Evolutionary conservation across 805 yeast species (phyloP).

Genomic region (Danielia reshetovae): DNA sequence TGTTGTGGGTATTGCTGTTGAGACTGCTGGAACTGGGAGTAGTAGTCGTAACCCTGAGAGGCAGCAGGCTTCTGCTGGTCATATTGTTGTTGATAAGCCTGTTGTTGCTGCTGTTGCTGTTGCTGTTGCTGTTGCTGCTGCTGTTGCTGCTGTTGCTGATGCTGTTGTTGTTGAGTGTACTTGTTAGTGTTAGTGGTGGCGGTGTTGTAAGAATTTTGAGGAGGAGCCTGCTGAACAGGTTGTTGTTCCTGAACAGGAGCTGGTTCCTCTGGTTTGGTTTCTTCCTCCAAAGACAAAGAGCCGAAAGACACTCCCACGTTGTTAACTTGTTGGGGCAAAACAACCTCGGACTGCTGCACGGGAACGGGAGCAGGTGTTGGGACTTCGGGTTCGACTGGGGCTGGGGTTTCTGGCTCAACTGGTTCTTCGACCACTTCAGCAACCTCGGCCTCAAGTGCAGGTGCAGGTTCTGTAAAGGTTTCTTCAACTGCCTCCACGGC

Average conservation of each 20-base stretch:
- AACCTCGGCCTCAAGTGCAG: conserved; percentile 13
- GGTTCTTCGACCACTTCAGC: conserved; percentile 13
- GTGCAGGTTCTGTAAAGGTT: conserved; percentile 8
- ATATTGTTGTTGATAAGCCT: conserved; percentile 10
- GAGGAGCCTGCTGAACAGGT: conserved; percentile 6
- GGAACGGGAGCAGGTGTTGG: conserved; percentile 39
- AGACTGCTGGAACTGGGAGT: conserved; percentile 17
- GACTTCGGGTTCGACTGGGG: conserved; percentile 70
- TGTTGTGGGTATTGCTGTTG: conserved; percentile 40
- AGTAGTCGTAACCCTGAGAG: conserved; percentile 18
- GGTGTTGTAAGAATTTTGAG: neutral
- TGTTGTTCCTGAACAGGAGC: conserved; percentile 21
- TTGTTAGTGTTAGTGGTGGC: conserved; percentile 5
- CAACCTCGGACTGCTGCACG: conserved; percentile 32
- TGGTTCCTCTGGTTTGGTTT: conserved; percentile 13
- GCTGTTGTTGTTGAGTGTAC: conserved; percentile 16
- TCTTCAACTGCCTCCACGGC: conserved; percentile 8
- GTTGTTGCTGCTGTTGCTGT: conserved; percentile 7
- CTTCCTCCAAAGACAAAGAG: conserved; percentile 48
- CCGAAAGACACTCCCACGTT: conserved; percentile 63
- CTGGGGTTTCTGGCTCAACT: conserved; percentile 56
- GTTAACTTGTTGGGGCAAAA: conserved; percentile 51
- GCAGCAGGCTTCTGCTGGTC: conserved; percentile 12
- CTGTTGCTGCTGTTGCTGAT: conserved; percentile 17
- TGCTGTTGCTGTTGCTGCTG: conserved; percentile 5